Base-by-base conservation (phyloP, 2,329 filamentous ascomycete genomes). In the Hypomyces rosellus region DNA sequence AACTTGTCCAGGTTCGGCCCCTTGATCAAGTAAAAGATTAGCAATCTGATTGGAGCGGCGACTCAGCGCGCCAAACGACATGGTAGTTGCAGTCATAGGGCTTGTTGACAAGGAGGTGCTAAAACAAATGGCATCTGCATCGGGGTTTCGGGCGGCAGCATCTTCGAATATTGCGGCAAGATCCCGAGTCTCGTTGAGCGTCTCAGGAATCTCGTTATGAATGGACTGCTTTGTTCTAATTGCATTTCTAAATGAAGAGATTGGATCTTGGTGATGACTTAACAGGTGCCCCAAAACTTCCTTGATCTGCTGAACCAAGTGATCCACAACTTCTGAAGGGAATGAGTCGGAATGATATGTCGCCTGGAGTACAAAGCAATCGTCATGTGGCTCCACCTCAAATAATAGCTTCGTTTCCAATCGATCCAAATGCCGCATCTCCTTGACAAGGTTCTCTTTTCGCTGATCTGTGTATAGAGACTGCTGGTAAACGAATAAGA, bases 401-500 rank as follows among this genome's bases (percentile, higher is more conserved):
- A 95, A 63, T 2, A 91, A 76, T 1, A 95, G 62, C 49, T 81
- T 82, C 39, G 88, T 90, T 62, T 95, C 90, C 6, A 93, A 71
- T 18, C 80, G 79, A 62, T 96, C 91, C 5, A 76, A 66, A 47
- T 86, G 82, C 22, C 77, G 74, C 0, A 80, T 63, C 49, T 89
- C 73, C 9, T 61, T 65, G 0, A 92, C 70, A 2, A 63, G 34
- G 3, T 65, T 58, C 1, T 30, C 55, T 15, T 39, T 46, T 46
- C 22, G 55, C 59, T 58, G 59, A 69, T 61, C 71, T 67, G 61
- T 62, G 3, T 57, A 55, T 1, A 86, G 70, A 0, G 84, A 86
- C 61, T 95, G 85, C 59, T 96, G 91, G 74, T 91, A 96, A 0
- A 91, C 84, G 59, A 95, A 85, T 0, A 96, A 71, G 1, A 84